Conservation (phyloP, 768 basidiomycete genomes). For the Lactarius quietus region DNA sequence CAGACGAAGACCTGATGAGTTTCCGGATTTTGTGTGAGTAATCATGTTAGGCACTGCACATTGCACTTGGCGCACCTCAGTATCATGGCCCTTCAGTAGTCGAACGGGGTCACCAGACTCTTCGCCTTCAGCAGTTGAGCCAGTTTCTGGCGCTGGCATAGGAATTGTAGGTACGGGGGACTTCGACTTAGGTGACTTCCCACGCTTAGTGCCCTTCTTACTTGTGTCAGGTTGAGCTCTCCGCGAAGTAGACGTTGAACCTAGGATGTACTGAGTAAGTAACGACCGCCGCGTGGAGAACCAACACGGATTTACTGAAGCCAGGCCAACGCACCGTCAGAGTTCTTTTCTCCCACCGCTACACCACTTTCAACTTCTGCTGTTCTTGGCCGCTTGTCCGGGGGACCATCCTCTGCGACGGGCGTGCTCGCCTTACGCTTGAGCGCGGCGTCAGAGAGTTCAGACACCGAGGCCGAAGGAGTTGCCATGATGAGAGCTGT, state of each 20-base stretch:
- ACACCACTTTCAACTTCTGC: constrained; percentile 43
- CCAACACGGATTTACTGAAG: constrained; percentile 25
- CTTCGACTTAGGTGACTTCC: constrained; percentile 23
- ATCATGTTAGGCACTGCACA: not conserved
- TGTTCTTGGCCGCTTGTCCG: constrained; percentile 62
- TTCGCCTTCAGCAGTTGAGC: not conserved
- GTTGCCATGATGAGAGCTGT: not conserved
- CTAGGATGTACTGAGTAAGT: constrained; percentile 5
- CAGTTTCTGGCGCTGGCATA: not conserved
- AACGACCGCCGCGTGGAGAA: constrained; percentile 30
- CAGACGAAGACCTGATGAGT: constrained; percentile 68
- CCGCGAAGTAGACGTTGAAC: not conserved
- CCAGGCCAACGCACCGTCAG: constrained; percentile 36
- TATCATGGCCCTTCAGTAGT: constrained; percentile 46
- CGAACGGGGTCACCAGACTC: constrained; percentile 16
- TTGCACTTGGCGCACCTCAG: constrained; percentile 21
- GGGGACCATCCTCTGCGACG: constrained; percentile 41
- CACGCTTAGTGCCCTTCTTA: constrained; percentile 13
- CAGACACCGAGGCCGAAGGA: not conserved
- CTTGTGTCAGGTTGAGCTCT: constrained; percentile 3
- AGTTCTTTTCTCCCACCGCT: constrained; percentile 27
- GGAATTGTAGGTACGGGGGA: constrained; percentile 4
- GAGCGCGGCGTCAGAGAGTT: constrained; percentile 8
- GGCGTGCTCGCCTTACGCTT: constrained; percentile 30
- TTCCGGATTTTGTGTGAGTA: constrained; percentile 2